Conservation (phyloP, 2,329 filamentous ascomycete species). For the Penicillium sp. region DNA sequence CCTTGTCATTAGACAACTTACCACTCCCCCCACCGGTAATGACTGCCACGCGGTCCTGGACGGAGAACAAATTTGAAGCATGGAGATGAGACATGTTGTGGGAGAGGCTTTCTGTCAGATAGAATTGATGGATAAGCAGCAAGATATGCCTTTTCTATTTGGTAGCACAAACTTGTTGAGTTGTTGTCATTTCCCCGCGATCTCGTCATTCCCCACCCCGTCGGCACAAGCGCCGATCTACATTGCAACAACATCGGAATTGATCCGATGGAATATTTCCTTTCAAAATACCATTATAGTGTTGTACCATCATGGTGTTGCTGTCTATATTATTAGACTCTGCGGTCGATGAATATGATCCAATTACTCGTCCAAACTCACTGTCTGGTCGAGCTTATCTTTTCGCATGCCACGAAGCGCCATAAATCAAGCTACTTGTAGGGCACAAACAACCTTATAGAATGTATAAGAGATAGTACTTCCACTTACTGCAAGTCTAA, state of each 20-base stretch:
- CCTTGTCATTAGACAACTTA: constrained; percentile 22
- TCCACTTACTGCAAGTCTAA: no score
- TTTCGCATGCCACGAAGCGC: no score
- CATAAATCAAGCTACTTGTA: no score
- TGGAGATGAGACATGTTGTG: constrained; percentile 36
- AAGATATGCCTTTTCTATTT: background rate
- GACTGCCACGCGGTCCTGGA: constrained; percentile 57
- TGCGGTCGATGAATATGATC: no score
- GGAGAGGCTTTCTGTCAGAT: background rate
- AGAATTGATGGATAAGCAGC: background rate
- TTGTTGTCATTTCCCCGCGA: background rate
- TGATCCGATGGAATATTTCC: no score
- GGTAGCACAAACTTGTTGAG: background rate
- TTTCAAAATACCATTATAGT: no score
- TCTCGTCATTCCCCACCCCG: background rate
- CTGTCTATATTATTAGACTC: no score
- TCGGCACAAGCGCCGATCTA: constrained; percentile 4
- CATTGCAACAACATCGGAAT: background rate
- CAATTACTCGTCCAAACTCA: no score
- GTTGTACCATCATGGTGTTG: no score
- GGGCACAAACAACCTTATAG: no score
- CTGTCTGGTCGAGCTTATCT: no score
- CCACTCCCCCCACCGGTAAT: constrained; percentile 60
- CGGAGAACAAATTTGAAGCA: constrained; percentile 51
- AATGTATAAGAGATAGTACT: no score